phyloP scores from a whole-genome alignment of 2,329 filamentous ascomycete species.

The Pseudocercospora eumusae region DNA sequence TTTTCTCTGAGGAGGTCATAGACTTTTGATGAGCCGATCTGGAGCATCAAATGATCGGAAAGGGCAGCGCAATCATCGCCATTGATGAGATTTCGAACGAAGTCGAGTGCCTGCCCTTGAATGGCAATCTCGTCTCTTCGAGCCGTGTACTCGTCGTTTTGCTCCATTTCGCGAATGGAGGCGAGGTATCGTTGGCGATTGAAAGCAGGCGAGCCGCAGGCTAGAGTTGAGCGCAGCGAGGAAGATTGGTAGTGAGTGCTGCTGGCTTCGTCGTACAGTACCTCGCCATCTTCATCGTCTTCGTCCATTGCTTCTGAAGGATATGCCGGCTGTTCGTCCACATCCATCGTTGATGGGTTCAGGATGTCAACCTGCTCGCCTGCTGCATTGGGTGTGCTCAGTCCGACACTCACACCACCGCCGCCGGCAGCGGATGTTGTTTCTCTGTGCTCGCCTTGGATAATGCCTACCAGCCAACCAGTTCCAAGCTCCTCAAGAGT shows the following conservation, averaged over 20 bases:
- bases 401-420: constrained; percentile 48
- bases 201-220: constrained; percentile 29
- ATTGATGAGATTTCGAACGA: constrained; percentile 86
- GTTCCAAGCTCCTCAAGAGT: constrained; percentile 76
- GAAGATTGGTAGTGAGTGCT: constrained; percentile 42
- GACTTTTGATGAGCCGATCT: constrained; percentile 73
- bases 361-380: constrained; percentile 62
- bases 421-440: constrained; percentile 43
- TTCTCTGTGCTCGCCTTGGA: constrained; percentile 59
- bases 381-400: constrained; percentile 57
- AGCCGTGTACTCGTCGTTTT: constrained; percentile 65
- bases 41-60: constrained; percentile 79
- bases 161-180: constrained; percentile 51
- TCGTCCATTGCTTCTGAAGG: constrained; percentile 34
- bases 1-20: constrained; percentile 81
- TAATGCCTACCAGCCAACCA: constrained; percentile 77
- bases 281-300: constrained; percentile 46
- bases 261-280: constrained; percentile 46
- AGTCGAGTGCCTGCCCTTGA: constrained; percentile 86
- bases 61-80: constrained; percentile 64
- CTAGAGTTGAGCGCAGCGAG: constrained; percentile 39
- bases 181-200: constrained; percentile 36
- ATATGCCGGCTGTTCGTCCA: constrained; percentile 32
- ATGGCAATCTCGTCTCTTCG: constrained; percentile 78
- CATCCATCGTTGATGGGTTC: constrained; percentile 50